Evolutionary conservation across 2,329 filamentous ascomycete species (phyloP), one percentile per base, ranked within the genome.

Genomic region (Remersonia thermophila): DNA sequence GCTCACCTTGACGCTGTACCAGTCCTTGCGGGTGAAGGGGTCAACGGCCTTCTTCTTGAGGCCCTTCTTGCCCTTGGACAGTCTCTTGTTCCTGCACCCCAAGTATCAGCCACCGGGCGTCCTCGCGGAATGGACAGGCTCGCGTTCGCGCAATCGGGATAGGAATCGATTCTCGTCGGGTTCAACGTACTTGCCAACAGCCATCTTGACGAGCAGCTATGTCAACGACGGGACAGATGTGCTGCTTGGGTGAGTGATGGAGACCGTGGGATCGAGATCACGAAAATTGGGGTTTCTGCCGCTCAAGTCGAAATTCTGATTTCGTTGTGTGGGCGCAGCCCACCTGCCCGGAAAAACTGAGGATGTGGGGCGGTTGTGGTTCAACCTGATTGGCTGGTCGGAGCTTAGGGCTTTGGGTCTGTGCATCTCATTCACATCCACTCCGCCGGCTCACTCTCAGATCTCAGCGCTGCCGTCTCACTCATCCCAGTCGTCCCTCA

Each of bases 11-110:
- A 98, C 80, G 59, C 81, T 83, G 73, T 87, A 98, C 84, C 93
- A 96, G 67, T 96, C 91, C 78, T 98, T 98, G 65, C 89, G 83
- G 60, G 87, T 77, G 76, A 96, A 96, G 60, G 91, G 89, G 68
- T 98, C 91, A 57, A 81, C 72, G 60, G 87, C 89, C 73, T 89
- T 89, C 89, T 98, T 96, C 85, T 96, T 96, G 65, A 96, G 77
- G 68, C 91, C 89, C 80, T 98, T 98, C 85, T 96, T 98, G 73
- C 91, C 91, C 80, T 98, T 98, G 53, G 91, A 96, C 74, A 98
- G 80, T 77, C 91, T 86, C 86, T 98, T 98, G 81, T 98, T 98
- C 84, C 81, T 86, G 55, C 33, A 30, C 27, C 23, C 39, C 20
- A 32, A 38, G 37, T 37, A 43, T 49, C 31, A 47, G 38, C 45